Evolutionary conservation across 1,139 yeast genomes (phyloP), one percentile per base, ranked within the genome.

Genomic region (Debaryomyces fabryi): DNA sequence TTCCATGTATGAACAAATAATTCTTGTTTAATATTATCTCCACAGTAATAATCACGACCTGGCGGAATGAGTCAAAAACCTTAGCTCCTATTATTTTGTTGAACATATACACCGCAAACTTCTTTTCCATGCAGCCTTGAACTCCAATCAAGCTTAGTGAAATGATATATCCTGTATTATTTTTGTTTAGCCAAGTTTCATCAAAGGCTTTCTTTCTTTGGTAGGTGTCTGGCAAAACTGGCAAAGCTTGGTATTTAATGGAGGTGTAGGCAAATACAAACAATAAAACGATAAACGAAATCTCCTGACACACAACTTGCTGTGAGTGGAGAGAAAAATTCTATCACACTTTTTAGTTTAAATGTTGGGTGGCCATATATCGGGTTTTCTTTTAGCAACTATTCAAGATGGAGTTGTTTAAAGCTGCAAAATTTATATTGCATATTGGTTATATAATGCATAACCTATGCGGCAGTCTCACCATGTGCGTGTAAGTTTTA

Each of bases 11-110:
- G 54, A 37, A 51, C 45, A 16, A 51, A 27, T 18, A 52, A 37
- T 39, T 52, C 54, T 46, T 52, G 55, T 41, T 52, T 52, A 32
- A 50, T 44, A 37, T 51, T 48, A 36, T 51, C 55, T 7, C 55
- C 55, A 40, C 48, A 41, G 30, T 27, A 51, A 40, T 51, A 52
- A 35, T 52, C 54, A 39, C 54, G 44, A n/a, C 55, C 52, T 5
- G 55, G 51, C 9, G 54, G 12, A 29, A 3, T 29, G 12, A 29
- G 33, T 15, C 33, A 29, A 6, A 29, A 29, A 12, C 33, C 15
- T 7, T 24, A 24, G 12, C 15, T 29, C n/a, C 15, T 29, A 13
- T 29, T 29, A 10, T 6, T 29, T 3, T 29, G 33, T 12, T 29
- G 33, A 13, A 7, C 33, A 8, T n/a, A 29, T n/a, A 29, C 33